Percentiles rank a stretch among this genome's conserved stretches.
These are phyloP conservation scores for Capsicum rhomboideum DNA, from an alignment of 257 asterid genomes.

Conservation along the genomic window DNA sequence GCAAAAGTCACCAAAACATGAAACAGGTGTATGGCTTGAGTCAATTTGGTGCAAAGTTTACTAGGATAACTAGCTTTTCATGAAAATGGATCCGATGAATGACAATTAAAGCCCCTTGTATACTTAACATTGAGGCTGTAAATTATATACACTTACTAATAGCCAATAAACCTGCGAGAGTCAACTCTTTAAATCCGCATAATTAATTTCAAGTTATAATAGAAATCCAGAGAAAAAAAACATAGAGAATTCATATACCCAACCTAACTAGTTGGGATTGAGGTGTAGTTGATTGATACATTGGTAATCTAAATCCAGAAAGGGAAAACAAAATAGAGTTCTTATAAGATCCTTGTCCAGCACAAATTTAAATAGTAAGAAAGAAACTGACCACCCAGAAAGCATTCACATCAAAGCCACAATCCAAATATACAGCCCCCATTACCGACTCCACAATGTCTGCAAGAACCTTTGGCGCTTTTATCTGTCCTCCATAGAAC, in stretches of 20 bases:
- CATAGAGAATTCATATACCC: neutral
- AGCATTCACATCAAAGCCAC: constrained; percentile 14
- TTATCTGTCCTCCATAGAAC: constrained; percentile 56
- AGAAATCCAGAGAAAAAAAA: neutral
- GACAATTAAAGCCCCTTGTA: neutral
- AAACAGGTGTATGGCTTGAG: neutral
- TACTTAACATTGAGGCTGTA: neutral
- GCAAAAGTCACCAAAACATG: neutral
- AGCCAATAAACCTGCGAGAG: neutral
- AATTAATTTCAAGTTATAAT: neutral
- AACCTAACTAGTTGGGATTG: neutral
- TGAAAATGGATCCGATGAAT: neutral
- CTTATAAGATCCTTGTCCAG: neutral
- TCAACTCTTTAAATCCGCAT: neutral
- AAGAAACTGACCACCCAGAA: constrained; percentile 25
- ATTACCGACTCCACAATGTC: constrained; percentile 58
- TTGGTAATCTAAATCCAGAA: neutral
- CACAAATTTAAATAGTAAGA: neutral
- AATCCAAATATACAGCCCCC: constrained; percentile 24
- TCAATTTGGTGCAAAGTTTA: neutral
- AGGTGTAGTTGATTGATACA: neutral
- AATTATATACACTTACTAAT: neutral
- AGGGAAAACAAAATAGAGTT: neutral
- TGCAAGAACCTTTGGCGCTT: constrained; percentile 80
- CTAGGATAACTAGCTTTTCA: neutral